phyloP scores from a whole-genome alignment of 371 early-diverging fungal species.

The Funneliformis caledonium region DNA sequence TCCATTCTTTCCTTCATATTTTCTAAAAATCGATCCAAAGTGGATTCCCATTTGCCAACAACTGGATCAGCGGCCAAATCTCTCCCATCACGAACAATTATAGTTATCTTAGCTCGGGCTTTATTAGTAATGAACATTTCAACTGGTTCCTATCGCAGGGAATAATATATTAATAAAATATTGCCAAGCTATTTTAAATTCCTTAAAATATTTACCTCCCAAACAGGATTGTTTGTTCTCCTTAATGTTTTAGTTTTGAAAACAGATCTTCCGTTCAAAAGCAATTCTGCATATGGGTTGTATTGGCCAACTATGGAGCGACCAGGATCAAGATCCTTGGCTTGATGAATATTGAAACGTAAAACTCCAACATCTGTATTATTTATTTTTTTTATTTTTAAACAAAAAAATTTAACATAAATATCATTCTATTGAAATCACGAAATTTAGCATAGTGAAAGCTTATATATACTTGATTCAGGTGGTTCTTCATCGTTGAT shows the following conservation, averaged over 20 bases:
- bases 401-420: not conserved
- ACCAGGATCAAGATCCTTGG: constrained; percentile 49
- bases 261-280: constrained; percentile 54
- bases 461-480: constrained; percentile 28
- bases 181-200: not conserved
- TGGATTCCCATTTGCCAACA: constrained; percentile 52
- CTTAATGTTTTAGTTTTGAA: constrained; percentile 53
- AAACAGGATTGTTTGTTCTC: constrained; percentile 54
- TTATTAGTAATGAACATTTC: constrained; percentile 57
- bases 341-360: constrained; percentile 60
- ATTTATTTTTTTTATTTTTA: not conserved
- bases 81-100: constrained; percentile 53
- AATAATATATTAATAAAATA: no score
- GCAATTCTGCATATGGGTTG: constrained; percentile 54
- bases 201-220: constrained; percentile 44
- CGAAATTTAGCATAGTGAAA: not conserved
- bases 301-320: constrained; percentile 44
- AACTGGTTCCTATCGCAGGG: constrained; percentile 36
- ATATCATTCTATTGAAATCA: not conserved
- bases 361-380: constrained; percentile 57
- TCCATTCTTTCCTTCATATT: constrained; percentile 49
- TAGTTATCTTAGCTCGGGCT: constrained; percentile 47
- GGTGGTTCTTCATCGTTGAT: constrained; percentile 8
- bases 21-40: constrained; percentile 50
- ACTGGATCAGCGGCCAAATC: constrained; percentile 48